These are phyloP conservation scores for Fusarium solani-melongenae DNA, from an alignment of 2,329 filamentous ascomycete species.

Conservation along the genomic window DNA sequence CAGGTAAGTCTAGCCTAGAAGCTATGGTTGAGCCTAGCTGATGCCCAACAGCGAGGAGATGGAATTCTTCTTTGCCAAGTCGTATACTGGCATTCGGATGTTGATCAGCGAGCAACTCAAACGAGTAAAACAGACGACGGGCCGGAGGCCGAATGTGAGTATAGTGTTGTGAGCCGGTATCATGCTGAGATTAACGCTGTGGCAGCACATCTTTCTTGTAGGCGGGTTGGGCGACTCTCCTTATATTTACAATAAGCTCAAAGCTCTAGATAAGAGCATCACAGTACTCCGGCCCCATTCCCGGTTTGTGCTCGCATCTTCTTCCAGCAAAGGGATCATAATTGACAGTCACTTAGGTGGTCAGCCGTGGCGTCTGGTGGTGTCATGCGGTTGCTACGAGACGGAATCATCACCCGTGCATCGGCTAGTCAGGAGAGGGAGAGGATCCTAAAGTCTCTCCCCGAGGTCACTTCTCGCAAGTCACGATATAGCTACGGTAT, in stretches of 20 bases:
- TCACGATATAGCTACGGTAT: not conserved
- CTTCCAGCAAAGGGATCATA: not conserved
- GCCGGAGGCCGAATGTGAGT: not conserved
- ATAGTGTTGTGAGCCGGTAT: too few relatives aligned
- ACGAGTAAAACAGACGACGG: not conserved
- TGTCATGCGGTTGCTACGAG: not conserved
- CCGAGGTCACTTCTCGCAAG: not conserved
- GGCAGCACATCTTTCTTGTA: not conserved
- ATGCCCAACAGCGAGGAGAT: not conserved
- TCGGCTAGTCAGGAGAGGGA: not conserved
- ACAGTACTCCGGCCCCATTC: not conserved
- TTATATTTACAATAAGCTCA: not conserved
- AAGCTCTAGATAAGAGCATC: not conserved
- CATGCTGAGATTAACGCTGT: not conserved
- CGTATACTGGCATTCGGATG: not conserved
- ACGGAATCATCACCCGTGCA: not conserved
- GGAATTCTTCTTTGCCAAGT: not conserved
- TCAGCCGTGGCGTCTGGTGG: not conserved
- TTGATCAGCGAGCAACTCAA: not conserved
- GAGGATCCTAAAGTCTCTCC: not conserved
- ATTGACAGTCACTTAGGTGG: not conserved
- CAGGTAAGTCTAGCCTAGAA: not conserved
- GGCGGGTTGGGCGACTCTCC: not conserved
- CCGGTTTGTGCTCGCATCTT: not conserved
- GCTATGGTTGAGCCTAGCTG: not conserved